phyloP scores from a whole-genome alignment of 441 rosid species.

The Adansonia madagascariensis region DNA sequence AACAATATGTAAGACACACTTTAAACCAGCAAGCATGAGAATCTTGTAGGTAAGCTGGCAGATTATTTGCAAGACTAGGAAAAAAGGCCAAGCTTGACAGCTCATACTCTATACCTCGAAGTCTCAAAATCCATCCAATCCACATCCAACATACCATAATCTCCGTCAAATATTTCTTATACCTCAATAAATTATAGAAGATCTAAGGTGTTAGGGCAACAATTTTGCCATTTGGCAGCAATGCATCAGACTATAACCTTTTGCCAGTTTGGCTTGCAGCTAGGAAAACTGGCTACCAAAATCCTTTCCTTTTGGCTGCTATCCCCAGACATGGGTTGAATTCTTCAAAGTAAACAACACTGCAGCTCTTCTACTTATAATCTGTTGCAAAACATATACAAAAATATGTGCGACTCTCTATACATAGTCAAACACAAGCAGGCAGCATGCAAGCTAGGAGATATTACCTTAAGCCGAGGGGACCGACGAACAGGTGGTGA shows the following conservation, averaged over 20 bases:
- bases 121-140: neutral
- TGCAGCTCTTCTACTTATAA: no score
- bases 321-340: neutral
- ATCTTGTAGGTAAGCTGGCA: constrained; percentile 6
- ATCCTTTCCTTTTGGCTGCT: neutral
- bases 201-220: neutral
- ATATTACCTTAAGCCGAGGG: constrained; percentile 61
- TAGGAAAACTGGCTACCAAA: neutral
- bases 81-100: neutral
- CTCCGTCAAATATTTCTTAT: neutral
- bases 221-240: neutral
- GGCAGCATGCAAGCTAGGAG: constrained; percentile 3
- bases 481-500: constrained; percentile 56
- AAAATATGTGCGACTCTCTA: neutral
- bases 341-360: no score
- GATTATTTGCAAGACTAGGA: neutral
- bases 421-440: neutral
- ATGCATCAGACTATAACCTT: neutral
- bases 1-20: neutral
- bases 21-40: neutral
- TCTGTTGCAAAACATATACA: neutral
- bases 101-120: neutral
- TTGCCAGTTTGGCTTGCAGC: neutral
- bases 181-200: neutral
- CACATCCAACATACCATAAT: neutral